phyloP scores from a whole-genome alignment of 805 yeast species.

The Saccharomyces kudriavzevii region DNA sequence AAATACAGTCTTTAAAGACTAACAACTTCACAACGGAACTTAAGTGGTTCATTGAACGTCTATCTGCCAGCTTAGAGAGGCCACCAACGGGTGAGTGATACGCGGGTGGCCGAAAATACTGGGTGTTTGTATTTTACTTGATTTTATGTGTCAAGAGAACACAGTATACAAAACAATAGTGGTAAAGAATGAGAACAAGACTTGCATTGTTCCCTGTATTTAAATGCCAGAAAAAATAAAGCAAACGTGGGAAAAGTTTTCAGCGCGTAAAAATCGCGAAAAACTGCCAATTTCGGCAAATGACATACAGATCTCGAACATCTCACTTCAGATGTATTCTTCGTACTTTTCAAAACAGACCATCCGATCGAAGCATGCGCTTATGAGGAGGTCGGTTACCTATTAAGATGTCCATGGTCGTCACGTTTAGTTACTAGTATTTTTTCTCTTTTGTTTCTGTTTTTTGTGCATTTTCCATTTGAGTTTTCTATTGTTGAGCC shows the following conservation, averaged over 20 bases:
- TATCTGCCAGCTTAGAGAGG: background rate
- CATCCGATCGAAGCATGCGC: background rate
- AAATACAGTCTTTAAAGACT: background rate
- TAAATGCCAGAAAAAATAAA: background rate
- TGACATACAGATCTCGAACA: background rate
- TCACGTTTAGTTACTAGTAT: background rate
- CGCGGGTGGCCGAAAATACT: background rate
- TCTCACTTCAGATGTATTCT: background rate
- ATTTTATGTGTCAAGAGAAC: background rate
- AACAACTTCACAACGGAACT: background rate
- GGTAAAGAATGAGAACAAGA: background rate
- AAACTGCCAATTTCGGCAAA: background rate
- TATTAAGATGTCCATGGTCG: background rate
- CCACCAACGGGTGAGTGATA: background rate
- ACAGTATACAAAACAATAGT: background rate
- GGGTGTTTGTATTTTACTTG: background rate
- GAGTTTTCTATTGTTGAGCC: background rate
- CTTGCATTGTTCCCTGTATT: background rate
- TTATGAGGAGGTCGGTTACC: background rate
- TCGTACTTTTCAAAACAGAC: background rate
- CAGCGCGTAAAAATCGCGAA: background rate
- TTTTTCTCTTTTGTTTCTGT: background rate
- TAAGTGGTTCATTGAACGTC: background rate
- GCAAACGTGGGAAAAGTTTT: background rate
- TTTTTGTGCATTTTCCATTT: background rate